These are phyloP conservation scores for Saprolegnia diclina DNA, from an alignment of 352 stramenopile genomes.

Conservation along the genomic window DNA sequence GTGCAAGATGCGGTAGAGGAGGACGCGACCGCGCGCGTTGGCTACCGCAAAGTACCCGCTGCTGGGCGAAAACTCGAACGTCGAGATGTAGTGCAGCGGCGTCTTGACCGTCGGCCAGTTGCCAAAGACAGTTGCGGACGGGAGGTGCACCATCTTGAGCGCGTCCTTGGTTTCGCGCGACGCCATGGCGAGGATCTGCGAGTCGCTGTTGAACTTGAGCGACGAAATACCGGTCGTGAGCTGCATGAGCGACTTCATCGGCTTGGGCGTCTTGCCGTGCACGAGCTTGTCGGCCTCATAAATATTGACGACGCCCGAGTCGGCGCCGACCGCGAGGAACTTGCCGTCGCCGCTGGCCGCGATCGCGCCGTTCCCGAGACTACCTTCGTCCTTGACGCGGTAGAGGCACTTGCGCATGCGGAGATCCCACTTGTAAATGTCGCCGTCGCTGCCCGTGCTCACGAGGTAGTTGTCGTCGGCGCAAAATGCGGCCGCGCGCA, in stretches of 20 bases:
- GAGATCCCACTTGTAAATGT: conserved; percentile 96
- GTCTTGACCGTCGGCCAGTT: conserved; percentile 98
- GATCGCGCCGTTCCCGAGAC: conserved; percentile 74
- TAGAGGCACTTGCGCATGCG: conserved; percentile 76
- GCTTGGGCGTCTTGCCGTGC: conserved; percentile 42
- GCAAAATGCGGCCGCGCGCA: conserved; percentile 86
- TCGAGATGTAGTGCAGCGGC: conserved; percentile 95
- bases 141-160: conserved; percentile 94
- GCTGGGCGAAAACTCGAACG: conserved; percentile 93
- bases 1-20: conserved; percentile 96
- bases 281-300: conserved; percentile 82
- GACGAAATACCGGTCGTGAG: conserved; percentile 89
- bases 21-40: conserved; percentile 94
- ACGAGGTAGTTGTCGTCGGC: conserved; percentile 90
- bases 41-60: conserved; percentile 92
- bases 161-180: conserved; percentile 89
- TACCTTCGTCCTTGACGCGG: conserved; percentile 80
- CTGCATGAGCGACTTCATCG: conserved; percentile 95
- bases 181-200: conserved; percentile 92
- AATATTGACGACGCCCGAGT: conserved; percentile 97
- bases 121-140: conserved; percentile 91
- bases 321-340: conserved; percentile 89
- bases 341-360: conserved; percentile 57
- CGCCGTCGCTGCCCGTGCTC: conserved; percentile 91
- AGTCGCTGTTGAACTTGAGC: conserved; percentile 90